Conservation (phyloP, 176 grass and related monocot species). For the Guadua angustifolia region DNA sequence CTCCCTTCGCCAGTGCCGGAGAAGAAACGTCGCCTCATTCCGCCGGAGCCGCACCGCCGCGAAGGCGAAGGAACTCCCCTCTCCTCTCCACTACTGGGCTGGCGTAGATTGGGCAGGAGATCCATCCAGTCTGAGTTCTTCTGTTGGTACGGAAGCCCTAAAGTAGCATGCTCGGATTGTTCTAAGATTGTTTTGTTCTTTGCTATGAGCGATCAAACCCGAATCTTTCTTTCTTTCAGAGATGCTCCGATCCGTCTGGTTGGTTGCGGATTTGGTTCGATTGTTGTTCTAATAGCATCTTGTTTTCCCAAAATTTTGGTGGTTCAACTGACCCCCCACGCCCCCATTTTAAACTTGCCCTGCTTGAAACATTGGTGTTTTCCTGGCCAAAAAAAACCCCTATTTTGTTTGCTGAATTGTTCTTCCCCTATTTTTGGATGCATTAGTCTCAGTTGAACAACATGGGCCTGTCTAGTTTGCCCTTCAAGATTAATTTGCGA, state of each 20-base stretch:
- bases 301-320: background rate
- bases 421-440: background rate
- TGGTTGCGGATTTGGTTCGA: background rate
- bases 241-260: background rate
- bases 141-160: background rate
- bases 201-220: background rate
- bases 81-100: background rate
- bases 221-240: background rate
- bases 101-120: background rate
- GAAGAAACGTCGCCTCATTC: background rate
- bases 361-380: background rate
- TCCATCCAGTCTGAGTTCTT: background rate
- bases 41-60: background rate
- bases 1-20: background rate
- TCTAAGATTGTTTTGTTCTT: background rate
- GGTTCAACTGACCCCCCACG: background rate
- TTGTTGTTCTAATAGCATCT: background rate
- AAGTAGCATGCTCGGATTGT: background rate
- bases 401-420: background rate
- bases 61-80: background rate
- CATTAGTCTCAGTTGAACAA: constrained; percentile 1
- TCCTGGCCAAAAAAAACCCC: background rate
- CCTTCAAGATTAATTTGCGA: background rate
- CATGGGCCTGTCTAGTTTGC: background rate
- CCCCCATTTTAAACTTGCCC: background rate